Base-by-base conservation (phyloP, 331 rosid species). In the Acacia concinna region DNA sequence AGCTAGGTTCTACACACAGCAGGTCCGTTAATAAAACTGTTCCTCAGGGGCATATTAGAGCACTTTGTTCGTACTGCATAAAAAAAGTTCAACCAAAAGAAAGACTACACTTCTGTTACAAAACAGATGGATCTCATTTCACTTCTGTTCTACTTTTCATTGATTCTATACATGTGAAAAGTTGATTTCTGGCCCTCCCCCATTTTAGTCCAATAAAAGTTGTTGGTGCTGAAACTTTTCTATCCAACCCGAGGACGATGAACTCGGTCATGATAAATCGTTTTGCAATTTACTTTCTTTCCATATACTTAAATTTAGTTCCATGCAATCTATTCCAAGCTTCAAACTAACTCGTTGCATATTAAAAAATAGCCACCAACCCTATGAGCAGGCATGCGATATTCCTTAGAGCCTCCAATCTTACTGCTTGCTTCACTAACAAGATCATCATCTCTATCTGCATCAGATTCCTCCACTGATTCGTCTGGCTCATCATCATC, bases 381-480 rank as follows among this genome's bases (percentile, higher is more conserved):
- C 74, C 17, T 14, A 27, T 68, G 37, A 43, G 30, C 37, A 69
- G 17, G 32, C 17, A 44, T 3, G 31, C 17, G 15, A 68, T 5
- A 1, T 38, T 23, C 74, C 56, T 23, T 25, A 43, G 37, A 8
- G 54, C 41, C 41, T 25, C 37, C 56, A 41, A 37, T 68, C 38
- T 41, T 20, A 7, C 56, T 25, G 56, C 74, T 23, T 13, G 38
- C 23, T 43, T 68, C 74, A 41, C 56, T 68, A 41, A 25, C 56
- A 68, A 25, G 56, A 41, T 68, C 57, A 23, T 68, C 54, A 13
- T 68, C 35, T 60, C 81, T 86, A 52, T 85, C 92, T 51, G 71
- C 88, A 35, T 87, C 90, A 34, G 86, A 84, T 76, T 34, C 90
- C 0, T 84, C 78, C 34, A 78, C 8, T 47, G 89, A 83, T 81